These are phyloP conservation scores for Lactifluus hygrophoroides DNA, from an alignment of 768 basidiomycete genomes.

Conservation along the genomic window DNA sequence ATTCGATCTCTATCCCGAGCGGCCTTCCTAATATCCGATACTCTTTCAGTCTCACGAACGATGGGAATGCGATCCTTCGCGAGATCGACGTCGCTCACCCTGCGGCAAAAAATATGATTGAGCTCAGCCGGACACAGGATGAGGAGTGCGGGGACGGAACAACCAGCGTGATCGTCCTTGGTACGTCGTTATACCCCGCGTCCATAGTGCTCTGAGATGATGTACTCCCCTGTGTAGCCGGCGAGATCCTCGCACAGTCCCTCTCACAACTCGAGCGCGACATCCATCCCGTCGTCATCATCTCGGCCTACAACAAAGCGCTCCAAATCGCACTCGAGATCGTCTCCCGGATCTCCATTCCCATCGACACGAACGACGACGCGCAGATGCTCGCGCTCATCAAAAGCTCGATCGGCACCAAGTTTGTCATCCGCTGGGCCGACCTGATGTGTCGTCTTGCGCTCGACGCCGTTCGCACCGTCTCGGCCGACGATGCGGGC, in stretches of 20 bases:
- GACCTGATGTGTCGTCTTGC: slow-evolving; percentile 97
- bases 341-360: slow-evolving; percentile 78
- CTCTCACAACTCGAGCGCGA: slow-evolving; percentile 89
- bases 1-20: not conserved
- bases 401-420: slow-evolving; percentile 97
- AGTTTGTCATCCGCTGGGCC: slow-evolving; percentile 93
- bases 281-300: slow-evolving; percentile 98
- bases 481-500: slow-evolving; percentile 66
- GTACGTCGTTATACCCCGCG: slow-evolving; percentile 38
- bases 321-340: slow-evolving; percentile 87
- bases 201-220: not conserved
- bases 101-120: slow-evolving; percentile 99
- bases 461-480: slow-evolving; percentile 83
- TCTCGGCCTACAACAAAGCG: slow-evolving; percentile 95
- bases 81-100: slow-evolving; percentile 99
- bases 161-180: slow-evolving; percentile 95
- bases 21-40: not conserved
- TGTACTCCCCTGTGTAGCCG: slow-evolving; percentile 42
- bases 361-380: slow-evolving; percentile 81
- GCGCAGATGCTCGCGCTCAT: slow-evolving; percentile 92
- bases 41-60: slow-evolving; percentile 77
- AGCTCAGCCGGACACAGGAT: slow-evolving; percentile 94
- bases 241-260: slow-evolving; percentile 95
- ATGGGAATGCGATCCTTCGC: slow-evolving; percentile 96
- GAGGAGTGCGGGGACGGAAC: slow-evolving; percentile 99